Percentiles rank a stretch among this genome's conserved stretches.
Conservation (phyloP, 208 protist genomes). For the Leishmania tropica region DNA sequence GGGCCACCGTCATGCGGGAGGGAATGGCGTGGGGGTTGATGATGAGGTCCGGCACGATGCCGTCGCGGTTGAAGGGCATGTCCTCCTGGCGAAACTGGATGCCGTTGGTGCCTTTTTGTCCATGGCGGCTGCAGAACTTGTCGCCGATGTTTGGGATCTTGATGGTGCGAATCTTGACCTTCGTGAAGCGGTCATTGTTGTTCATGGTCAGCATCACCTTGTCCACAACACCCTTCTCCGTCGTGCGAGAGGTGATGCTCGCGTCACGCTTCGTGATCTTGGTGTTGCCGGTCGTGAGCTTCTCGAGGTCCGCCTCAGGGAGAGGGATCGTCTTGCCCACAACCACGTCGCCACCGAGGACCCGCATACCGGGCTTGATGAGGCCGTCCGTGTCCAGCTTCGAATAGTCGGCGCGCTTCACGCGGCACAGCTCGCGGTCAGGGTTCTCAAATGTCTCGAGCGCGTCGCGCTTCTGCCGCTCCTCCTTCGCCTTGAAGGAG, state of each 20-base stretch:
- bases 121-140: constrained; percentile 99
- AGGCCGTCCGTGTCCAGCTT: constrained; percentile 98
- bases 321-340: constrained; percentile 93
- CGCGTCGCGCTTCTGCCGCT: constrained; percentile 62
- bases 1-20: constrained; percentile 99
- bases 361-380: constrained; percentile 79
- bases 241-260: constrained; percentile 78
- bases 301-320: constrained; percentile 38
- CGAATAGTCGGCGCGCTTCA: constrained; percentile 92
- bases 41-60: constrained; percentile 99
- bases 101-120: constrained; percentile 99
- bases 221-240: constrained; percentile 94
- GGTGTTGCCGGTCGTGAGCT: constrained; percentile 77
- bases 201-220: constrained; percentile 96
- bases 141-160: constrained; percentile 99
- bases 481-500: constrained; percentile 83
- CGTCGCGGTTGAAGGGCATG: constrained; percentile 98
- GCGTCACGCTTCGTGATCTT: constrained; percentile 84
- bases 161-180: constrained; percentile 94
- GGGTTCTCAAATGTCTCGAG: constrained; percentile 95
- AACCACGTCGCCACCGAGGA: constrained; percentile 91
- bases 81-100: constrained; percentile 98
- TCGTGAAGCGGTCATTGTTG: constrained; percentile 89
- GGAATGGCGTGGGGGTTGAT: constrained; percentile 99
- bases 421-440: constrained; percentile 73